These are phyloP conservation scores for Echites panduratus DNA, from an alignment of 257 asterid species.

Conservation along the genomic window DNA sequence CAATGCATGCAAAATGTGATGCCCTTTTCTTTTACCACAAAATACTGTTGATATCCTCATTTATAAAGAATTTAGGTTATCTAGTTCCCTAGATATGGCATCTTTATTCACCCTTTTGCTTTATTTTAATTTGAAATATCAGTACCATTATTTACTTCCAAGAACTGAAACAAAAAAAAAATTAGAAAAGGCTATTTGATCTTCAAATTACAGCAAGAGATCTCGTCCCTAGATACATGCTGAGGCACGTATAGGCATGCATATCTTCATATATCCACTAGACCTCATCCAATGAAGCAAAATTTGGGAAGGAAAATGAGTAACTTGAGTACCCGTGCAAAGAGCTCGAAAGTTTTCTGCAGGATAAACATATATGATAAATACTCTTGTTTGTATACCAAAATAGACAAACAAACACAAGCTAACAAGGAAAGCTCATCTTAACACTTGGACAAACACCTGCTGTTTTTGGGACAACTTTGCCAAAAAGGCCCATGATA, in stretches of 20 bases:
- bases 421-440: constrained; percentile 1
- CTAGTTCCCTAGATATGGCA: not conserved
- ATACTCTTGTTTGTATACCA: not conserved
- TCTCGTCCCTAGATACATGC: not conserved
- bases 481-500: constrained; percentile 80
- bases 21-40: not conserved
- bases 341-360: constrained; percentile 98
- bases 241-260: not conserved
- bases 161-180: not conserved
- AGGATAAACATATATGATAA: constrained; percentile 11
- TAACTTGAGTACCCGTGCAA: constrained; percentile 88
- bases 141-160: not conserved
- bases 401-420: not conserved
- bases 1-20: not conserved
- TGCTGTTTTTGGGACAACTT: constrained; percentile 74
- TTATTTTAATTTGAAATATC: not conserved
- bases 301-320: constrained; percentile 36
- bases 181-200: not conserved
- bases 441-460: constrained; percentile 34
- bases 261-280: not conserved
- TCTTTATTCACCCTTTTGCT: not conserved
- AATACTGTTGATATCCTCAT: not conserved
- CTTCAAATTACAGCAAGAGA: not conserved
- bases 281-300: constrained; percentile 1
- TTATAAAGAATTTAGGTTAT: not conserved